Percentiles rank a stretch among this genome's conserved stretches.
These are phyloP conservation scores for Venustampulla echinocandica DNA, from an alignment of 495 filamentous ascomycete species.

Conservation along the genomic window DNA sequence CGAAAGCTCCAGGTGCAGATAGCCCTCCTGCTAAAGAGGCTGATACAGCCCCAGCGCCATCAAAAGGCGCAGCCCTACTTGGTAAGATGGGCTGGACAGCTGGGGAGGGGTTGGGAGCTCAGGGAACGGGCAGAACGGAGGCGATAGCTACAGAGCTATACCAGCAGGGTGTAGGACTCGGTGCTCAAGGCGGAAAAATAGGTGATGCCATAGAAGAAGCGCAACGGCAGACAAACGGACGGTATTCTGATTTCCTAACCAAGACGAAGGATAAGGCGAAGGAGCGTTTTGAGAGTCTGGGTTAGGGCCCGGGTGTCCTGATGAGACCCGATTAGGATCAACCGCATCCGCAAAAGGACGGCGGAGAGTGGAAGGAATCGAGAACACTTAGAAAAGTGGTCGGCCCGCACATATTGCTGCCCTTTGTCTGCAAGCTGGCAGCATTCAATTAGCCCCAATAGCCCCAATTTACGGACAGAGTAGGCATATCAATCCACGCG, in stretches of 20 bases:
- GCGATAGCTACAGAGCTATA: slow-evolving; percentile 75
- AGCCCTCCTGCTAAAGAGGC: slow-evolving; percentile 14
- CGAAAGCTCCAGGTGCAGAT: slow-evolving; percentile 5
- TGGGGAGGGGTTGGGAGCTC: slow-evolving; percentile 72
- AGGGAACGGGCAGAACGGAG: slow-evolving; percentile 66
- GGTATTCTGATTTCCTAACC: slow-evolving; percentile 66
- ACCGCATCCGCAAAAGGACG: neutral
- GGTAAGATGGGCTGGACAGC: slow-evolving; percentile 87
- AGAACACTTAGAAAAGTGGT: no score
- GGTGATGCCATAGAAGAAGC: slow-evolving; percentile 81
- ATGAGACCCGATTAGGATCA: no score
- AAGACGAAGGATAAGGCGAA: slow-evolving; percentile 73
- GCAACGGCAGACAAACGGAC: slow-evolving; percentile 57
- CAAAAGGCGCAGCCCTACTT: slow-evolving; percentile 78
- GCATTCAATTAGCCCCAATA: no score
- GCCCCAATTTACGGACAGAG: no score
- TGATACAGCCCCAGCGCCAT: slow-evolving; percentile 35
- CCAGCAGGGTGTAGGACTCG: slow-evolving; percentile 73
- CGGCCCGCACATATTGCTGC: no score
- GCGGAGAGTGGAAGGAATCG: no score
- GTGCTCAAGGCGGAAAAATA: slow-evolving; percentile 72
- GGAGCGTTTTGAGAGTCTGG: slow-evolving; percentile 56
- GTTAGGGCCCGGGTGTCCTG: slow-evolving; percentile 3
- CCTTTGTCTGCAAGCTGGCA: no score
- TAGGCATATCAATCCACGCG: no score